Conservation (phyloP, 192 early-diverging fungal species). For the Coemansia sp. region DNA sequence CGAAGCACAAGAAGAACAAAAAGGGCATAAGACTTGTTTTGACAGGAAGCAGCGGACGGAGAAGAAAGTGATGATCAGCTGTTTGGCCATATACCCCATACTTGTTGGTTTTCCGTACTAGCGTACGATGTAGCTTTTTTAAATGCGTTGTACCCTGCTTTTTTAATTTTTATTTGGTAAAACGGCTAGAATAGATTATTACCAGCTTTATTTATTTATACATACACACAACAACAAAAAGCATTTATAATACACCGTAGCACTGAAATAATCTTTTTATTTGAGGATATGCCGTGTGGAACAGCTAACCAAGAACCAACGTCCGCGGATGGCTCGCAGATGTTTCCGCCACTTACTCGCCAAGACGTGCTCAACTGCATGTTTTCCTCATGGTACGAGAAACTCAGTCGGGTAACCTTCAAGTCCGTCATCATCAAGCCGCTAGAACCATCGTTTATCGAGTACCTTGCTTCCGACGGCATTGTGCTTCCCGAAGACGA, state of each 20-base stretch:
- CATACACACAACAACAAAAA: too few species aligned
- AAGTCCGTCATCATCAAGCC: constrained; percentile 71
- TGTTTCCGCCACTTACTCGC: constrained; percentile 62
- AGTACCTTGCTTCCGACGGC: constrained; percentile 85
- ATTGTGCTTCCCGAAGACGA: constrained; percentile 77
- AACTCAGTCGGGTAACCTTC: constrained; percentile 66
- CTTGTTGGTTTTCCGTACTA: neutral
- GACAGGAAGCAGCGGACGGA: constrained; percentile 30
- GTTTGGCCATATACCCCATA: neutral
- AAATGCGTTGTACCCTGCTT: neutral
- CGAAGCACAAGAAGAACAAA: constrained; percentile 19
- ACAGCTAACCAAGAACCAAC: too few species aligned
- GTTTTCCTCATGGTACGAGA: constrained; percentile 79
- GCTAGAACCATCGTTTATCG: constrained; percentile 75
- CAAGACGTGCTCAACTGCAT: constrained; percentile 71
- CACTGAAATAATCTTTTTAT: too few species aligned
- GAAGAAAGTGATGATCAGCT: constrained; percentile 12
- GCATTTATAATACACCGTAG: too few species aligned
- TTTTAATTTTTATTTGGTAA: neutral
- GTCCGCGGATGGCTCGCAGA: constrained; percentile 4
- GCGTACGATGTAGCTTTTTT: neutral
- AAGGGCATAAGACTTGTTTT: constrained; percentile 36
- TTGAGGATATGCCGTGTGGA: too few species aligned
- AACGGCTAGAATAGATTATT: too few species aligned
- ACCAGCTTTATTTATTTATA: too few species aligned